Evolutionary conservation across 2,329 filamentous ascomycete genomes (phyloP).

Genomic region (Chrysoporthe austroafricana): DNA sequence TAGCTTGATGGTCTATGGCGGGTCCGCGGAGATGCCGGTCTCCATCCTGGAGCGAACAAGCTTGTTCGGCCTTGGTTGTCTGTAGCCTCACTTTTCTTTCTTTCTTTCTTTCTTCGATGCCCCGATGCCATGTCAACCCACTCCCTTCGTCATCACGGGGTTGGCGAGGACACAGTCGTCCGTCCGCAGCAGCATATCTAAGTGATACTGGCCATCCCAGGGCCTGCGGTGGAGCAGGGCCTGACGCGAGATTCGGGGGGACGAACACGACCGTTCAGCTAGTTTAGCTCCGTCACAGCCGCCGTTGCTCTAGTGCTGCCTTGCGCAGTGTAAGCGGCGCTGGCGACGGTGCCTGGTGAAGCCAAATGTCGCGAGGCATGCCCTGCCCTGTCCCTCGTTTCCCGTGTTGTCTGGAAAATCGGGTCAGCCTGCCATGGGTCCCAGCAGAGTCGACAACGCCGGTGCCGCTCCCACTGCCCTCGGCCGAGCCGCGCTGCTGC

Average conservation of each 20-base stretch:
- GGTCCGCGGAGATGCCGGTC: slow-evolving; percentile 7
- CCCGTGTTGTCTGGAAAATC: background rate
- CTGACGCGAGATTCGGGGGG: slow-evolving; percentile 21
- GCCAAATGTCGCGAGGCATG: background rate
- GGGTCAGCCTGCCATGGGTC: background rate
- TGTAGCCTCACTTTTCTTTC: background rate
- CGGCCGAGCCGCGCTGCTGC: background rate
- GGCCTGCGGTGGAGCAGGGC: slow-evolving; percentile 18
- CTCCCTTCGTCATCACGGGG: background rate
- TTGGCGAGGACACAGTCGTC: slow-evolving; percentile 6
- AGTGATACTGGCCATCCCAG: slow-evolving; percentile 16
- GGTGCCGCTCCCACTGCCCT: background rate
- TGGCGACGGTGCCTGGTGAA: background rate
- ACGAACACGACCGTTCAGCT: slow-evolving; percentile 20
- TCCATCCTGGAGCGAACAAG: background rate
- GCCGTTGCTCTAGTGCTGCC: slow-evolving; percentile 10
- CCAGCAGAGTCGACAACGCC: background rate
- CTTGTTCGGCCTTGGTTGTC: background rate
- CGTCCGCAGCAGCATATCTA: slow-evolving; percentile 8
- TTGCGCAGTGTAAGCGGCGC: slow-evolving; percentile 11
- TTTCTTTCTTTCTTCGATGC: background rate
- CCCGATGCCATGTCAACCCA: too few relatives aligned
- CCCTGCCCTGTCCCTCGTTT: background rate
- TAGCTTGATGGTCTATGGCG: slow-evolving; percentile 19
- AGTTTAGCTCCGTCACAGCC: slow-evolving; percentile 8